These are phyloP conservation scores for Biscogniauxia sp. DNA, from an alignment of 2,329 filamentous ascomycete genomes.

Conservation along the genomic window DNA sequence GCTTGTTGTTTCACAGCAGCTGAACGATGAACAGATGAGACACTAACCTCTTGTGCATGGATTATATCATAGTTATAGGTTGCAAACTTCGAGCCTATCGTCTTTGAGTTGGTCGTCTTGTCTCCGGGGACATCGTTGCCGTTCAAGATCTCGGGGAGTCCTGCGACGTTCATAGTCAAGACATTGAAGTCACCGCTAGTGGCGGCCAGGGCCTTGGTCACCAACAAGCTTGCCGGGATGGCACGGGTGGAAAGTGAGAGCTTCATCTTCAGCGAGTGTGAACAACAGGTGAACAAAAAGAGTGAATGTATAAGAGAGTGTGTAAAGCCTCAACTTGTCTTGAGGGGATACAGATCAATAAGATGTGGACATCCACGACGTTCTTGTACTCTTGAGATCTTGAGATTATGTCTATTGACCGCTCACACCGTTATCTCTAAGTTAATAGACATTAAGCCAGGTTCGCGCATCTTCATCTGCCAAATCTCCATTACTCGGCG, in stretches of 20 bases:
- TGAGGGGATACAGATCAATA: neutral
- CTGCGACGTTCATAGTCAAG: conserved; percentile 32
- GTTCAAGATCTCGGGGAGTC: conserved; percentile 45
- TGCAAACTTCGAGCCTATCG: conserved; percentile 56
- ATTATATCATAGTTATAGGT: conserved; percentile 60
- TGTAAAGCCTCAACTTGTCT: neutral
- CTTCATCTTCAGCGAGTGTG: conserved; percentile 11
- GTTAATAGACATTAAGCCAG: neutral
- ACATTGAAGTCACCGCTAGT: conserved; percentile 30
- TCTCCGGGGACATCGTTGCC: conserved; percentile 60
- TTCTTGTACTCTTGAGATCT: neutral
- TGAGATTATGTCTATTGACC: neutral
- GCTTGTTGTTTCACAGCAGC: conserved; percentile 1
- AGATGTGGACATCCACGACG: neutral
- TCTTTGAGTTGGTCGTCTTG: conserved; percentile 55
- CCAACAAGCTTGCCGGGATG: conserved; percentile 10
- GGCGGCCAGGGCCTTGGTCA: conserved; percentile 17
- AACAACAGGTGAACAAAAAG: neutral
- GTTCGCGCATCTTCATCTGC: neutral
- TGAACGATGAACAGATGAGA: neutral
- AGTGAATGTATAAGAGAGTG: conserved; percentile 1
- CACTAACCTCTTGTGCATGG: conserved; percentile 58
- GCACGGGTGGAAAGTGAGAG: conserved; percentile 8
- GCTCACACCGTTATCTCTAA: neutral
- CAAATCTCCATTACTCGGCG: conserved; percentile 15